Base-by-base conservation (phyloP, 1,284 basidiomycete genomes). In the Sporisorium scitamineum region DNA sequence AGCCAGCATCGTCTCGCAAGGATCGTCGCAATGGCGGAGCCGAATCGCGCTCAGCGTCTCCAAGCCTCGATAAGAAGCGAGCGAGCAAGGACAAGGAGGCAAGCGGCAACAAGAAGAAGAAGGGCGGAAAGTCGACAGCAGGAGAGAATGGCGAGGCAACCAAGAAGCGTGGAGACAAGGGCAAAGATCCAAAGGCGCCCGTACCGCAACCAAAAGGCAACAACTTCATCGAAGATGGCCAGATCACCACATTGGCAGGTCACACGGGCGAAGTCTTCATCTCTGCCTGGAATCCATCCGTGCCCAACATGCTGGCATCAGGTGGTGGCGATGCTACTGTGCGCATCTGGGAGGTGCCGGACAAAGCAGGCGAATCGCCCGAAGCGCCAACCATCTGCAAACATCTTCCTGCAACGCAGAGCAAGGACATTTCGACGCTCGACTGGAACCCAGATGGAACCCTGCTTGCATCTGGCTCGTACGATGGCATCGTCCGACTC, bases 361-460 rank as follows among this genome's bases (percentile, higher is more conserved):
- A 65, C 42, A 60, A 68, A 13, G 60, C 73, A 24, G 69, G 66
- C 37, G 63, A 75, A 13, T 26, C 47, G 10, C 65, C 74, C 11
- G 73, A 76, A 24, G 37, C 73, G 18, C 83, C 83, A 11, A 76
- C 79, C 32, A 76, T 85, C 45, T 84, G 83, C 75, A 85, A 83
- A 61, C 84, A 85, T 57, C 76, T 85, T 4, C 84, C 84, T 2
- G 73, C 81, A 22, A 74, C 82, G 22, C 81, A 84, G 42, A 77
- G 80, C 53, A 84, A 85, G 59, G 83, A 85, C 57, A 79, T 85
- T 31, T 78, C 82, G 31, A 79, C 84, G 16, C 69, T 85, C 16
- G 81, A 80, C 27, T 85, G 84, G 84, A 85, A 85, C n/a, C 80
- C 82, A 6, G 84, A 84, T 39, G 84, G 84, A 11, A 85, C 83